A percentile compares a stretch with the other conserved stretches of the same genome.
Conservation (phyloP, 352 stramenopile species). For the Phytophthora constricta region DNA sequence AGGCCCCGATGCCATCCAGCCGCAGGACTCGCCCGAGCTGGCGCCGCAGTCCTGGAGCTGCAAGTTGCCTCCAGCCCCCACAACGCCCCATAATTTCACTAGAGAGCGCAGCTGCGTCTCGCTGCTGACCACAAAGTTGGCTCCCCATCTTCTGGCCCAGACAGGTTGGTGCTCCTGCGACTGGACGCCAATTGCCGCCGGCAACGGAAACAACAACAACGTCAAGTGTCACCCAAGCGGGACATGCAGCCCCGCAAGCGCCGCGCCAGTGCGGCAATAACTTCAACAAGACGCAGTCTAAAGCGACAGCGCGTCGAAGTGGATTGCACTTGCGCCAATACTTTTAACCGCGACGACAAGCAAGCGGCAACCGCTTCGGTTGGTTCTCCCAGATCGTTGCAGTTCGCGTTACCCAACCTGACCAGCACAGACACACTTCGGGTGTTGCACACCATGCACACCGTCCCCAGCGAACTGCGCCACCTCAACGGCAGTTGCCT, state of each 20-base stretch:
- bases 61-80: constrained; percentile 22
- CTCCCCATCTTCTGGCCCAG: neutral
- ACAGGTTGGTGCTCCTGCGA: neutral
- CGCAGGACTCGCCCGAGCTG: constrained; percentile 18
- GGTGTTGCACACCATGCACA: constrained; percentile 43
- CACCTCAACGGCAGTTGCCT: constrained; percentile 36
- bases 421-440: constrained; percentile 45
- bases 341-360: neutral
- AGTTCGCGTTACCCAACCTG: constrained; percentile 45
- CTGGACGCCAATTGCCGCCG: constrained; percentile 7
- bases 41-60: constrained; percentile 36
- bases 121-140: constrained; percentile 15
- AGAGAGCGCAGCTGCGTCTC: neutral
- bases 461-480: constrained; percentile 46
- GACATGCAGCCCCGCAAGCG: constrained; percentile 24
- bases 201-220: constrained; percentile 1
- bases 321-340: constrained; percentile 8
- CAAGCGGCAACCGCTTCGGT: constrained; percentile 1
- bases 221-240: constrained; percentile 7
- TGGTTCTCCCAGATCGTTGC: constrained; percentile 40
- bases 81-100: constrained; percentile 3
- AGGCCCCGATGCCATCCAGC: constrained; percentile 23
- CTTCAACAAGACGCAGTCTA: neutral
- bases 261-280: constrained; percentile 16
- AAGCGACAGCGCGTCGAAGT: constrained; percentile 36